Conservation (phyloP, 768 basidiomycete species). For the Coprinopsis marcescibilis region DNA sequence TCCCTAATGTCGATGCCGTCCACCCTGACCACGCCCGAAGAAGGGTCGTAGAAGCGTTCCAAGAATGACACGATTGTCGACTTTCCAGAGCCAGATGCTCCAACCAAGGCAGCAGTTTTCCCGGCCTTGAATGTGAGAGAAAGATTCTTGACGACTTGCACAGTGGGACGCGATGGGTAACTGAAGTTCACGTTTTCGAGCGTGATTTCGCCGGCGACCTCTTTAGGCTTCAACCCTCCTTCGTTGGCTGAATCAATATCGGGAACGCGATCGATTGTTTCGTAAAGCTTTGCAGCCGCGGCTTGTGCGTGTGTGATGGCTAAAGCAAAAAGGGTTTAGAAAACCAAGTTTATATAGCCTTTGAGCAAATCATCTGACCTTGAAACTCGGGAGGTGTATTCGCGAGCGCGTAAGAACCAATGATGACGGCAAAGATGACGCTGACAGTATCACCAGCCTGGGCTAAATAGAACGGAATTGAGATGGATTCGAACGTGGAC, state of each 20-base stretch:
- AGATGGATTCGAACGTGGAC: background rate
- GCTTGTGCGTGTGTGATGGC: slow-evolving; percentile 60
- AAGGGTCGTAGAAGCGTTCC: slow-evolving; percentile 75
- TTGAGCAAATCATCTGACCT: slow-evolving; percentile 32
- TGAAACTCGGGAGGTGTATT: slow-evolving; percentile 73
- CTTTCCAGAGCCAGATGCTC: slow-evolving; percentile 80
- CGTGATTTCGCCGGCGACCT: slow-evolving; percentile 57
- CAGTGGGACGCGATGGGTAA: slow-evolving; percentile 15
- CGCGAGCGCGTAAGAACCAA: slow-evolving; percentile 77
- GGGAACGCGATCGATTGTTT: slow-evolving; percentile 75
- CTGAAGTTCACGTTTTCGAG: slow-evolving; percentile 27
- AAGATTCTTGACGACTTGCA: slow-evolving; percentile 12
- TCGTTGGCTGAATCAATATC: slow-evolving; percentile 65
- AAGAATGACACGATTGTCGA: slow-evolving; percentile 74
- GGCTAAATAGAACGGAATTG: slow-evolving; percentile 26
- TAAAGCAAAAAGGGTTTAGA: background rate
- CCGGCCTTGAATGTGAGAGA: slow-evolving; percentile 21
- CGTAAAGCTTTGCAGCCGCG: slow-evolving; percentile 74
- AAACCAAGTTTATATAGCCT: too few species aligned
- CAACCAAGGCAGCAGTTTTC: slow-evolving; percentile 77
- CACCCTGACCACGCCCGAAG: slow-evolving; percentile 49
- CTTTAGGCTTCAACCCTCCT: slow-evolving; percentile 53
- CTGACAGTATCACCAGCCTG: slow-evolving; percentile 65
- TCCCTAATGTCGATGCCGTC: slow-evolving; percentile 41
- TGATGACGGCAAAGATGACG: slow-evolving; percentile 68